These are phyloP conservation scores for Mortierella sp. DNA, from an alignment of 371 early-diverging fungal species.

Conservation along the genomic window DNA sequence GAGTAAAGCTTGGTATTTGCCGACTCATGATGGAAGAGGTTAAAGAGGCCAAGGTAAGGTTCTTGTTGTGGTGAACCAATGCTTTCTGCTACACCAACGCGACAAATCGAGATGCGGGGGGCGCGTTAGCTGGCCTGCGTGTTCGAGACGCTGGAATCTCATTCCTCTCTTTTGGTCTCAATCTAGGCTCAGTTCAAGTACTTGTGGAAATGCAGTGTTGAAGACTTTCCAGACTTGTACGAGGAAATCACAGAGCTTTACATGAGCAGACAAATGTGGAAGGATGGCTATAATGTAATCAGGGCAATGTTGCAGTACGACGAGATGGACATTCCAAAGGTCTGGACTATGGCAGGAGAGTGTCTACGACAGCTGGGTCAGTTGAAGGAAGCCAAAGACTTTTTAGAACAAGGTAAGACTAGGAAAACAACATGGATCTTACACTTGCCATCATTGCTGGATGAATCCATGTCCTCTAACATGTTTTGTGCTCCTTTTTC, in stretches of 20 bases:
- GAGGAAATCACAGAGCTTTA: slow-evolving; percentile 87
- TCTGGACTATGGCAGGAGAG: slow-evolving; percentile 59
- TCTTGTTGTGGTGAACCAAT: too few relatives aligned
- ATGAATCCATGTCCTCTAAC: too few relatives aligned
- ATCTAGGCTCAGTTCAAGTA: slow-evolving; percentile 76
- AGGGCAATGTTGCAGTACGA: slow-evolving; percentile 65
- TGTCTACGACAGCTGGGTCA: slow-evolving; percentile 49
- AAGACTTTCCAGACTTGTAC: slow-evolving; percentile 80
- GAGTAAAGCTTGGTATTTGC: slow-evolving; percentile 87
- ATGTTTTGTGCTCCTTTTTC: background rate
- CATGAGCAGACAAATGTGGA: slow-evolving; percentile 72
- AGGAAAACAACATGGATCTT: background rate
- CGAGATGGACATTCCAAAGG: slow-evolving; percentile 59
- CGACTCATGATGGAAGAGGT: slow-evolving; percentile 77
- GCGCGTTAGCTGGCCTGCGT: too few relatives aligned
- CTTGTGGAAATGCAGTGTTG: slow-evolving; percentile 63
- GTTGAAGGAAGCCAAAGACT: slow-evolving; percentile 47
- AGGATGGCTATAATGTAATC: slow-evolving; percentile 73
- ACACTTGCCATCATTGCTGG: too few relatives aligned
- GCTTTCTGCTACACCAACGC: too few relatives aligned
- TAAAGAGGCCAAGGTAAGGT: slow-evolving; percentile 71
- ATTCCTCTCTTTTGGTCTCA: slow-evolving; percentile 1
- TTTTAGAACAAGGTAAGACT: slow-evolving; percentile 32
- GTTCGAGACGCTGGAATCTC: too few relatives aligned
- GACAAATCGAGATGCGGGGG: too few relatives aligned